Base-by-base conservation (phyloP, 2,329 filamentous ascomycete species). In the Diaporthe eres region DNA sequence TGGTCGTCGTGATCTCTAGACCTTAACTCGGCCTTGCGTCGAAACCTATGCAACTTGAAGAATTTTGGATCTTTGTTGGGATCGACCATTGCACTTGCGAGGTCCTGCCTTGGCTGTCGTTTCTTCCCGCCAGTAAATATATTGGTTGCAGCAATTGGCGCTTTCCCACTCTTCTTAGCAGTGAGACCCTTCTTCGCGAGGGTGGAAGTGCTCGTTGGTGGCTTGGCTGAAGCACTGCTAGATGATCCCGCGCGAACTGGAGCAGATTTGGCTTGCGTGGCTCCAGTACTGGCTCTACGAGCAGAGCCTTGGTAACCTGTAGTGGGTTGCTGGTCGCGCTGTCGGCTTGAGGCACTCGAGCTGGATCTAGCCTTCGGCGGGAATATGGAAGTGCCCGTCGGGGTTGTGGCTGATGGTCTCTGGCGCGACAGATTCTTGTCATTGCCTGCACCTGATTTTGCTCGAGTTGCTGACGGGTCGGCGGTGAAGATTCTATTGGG, bases 91-190 rank as follows among this genome's bases (percentile, higher is more conserved):
- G 74, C 82, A 4, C 87, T 84, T 19, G 78, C 79, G 4, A 90
- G 80, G 17, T 78, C 84, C 2, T 74, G 58, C 19, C 85, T 82
- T 28, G 79, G 78, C 76, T 85, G 87, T 42, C 79, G 81, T 37
- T 78, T 80, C 74, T 83, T 87, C 2, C 88, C 88, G 13, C 83
- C 83, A 9, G 80, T 77, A 65, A 90, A 90, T 1, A 90, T 84
- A 75, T 90, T 90, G n/a, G 67, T 37, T 39, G 71, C 61, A 42
- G 78, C 55, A 74, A 81, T 74, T 77, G 79, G 73, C 57, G 79
- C 80, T 70, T 79, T 80, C 57, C 80, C 81, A 39, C 81, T 81
- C 39, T 79, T 83, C 68, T 80, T 81, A 19, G 78, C 78, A 44
- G 73, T 77, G 37, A 80, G 39, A 42, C n/a, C 55, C n/a, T 70